Evolutionary conservation across 805 yeast genomes (phyloP), one percentile per base, ranked within the genome.

Genomic region (Tanozyma kutaoensis): DNA sequence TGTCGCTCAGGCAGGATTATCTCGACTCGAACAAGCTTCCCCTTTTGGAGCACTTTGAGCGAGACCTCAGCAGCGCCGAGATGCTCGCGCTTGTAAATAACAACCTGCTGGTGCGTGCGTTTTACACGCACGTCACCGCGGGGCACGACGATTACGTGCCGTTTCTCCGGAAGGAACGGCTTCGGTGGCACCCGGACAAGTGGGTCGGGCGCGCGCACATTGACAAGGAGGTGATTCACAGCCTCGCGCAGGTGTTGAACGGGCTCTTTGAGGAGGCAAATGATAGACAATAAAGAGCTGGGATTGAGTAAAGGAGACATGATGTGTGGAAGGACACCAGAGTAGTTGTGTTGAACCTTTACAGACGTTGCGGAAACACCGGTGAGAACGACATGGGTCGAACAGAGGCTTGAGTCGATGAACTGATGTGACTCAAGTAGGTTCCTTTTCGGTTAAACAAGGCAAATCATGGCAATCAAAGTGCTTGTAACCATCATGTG

Each of bases 171-270:
- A 37, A 32, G 16, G 84, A 76, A 37, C 44, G 84, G 29, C 45
- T 75, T 5, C 48, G 68, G 34, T 76, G 84, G 84, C 85, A 76
- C 43, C 85, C 85, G 1, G 85, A 76, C 40, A 66, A 62, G 39
- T 66, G 76, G 73, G 39, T 43, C 8, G 42, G 45, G 8, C 43
- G 42, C 21, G 38, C 24, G 13, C 35, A 26, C 34, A 32, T 48
- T 27, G 50, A 49, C 29, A 30, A 33, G 36, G 48, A 49, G 17
- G 37, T 50, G 20, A 45, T 56, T 11, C 47, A 48, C 28, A 32
- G 28, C 19, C 34, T 58, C 26, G 43, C 58, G 23, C 52, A 50
- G 34, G 41, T 42, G 15, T 37, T 58, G 26, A 58, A 58, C 30
- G 24, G 13, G 12, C 26, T 39, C 18, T 23, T 37, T 12, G 36